Evolutionary conservation across 371 early-diverging fungal genomes (phyloP).

Genomic region (Syncephalastrum monosporum): DNA sequence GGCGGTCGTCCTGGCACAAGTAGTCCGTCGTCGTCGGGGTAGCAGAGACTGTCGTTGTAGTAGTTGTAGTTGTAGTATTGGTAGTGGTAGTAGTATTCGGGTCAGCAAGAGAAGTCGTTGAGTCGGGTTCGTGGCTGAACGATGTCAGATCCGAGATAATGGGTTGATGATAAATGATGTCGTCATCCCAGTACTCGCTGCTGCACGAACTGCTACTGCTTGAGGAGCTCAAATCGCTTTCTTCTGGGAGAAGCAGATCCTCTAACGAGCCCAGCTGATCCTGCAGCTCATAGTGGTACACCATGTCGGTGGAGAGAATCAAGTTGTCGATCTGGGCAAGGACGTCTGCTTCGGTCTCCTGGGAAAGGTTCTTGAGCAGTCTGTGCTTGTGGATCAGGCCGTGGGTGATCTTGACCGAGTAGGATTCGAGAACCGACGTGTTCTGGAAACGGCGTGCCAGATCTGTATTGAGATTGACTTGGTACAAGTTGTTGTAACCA

Average conservation of each 20-base stretch:
- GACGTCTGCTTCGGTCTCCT: constrained; percentile 2
- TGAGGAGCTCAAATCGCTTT: constrained; percentile 3
- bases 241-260: not conserved
- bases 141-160: too few relatives aligned
- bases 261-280: constrained; percentile 10
- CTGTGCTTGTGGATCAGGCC: constrained; percentile 61
- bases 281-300: constrained; percentile 21
- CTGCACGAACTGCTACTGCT: not conserved
- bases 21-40: not conserved
- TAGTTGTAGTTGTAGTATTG: not conserved
- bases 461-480: constrained; percentile 75
- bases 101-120: not conserved
- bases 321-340: constrained; percentile 10
- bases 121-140: too few relatives aligned
- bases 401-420: constrained; percentile 67
- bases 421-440: constrained; percentile 75
- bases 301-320: constrained; percentile 23
- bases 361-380: constrained; percentile 38
- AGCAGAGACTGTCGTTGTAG: not conserved
- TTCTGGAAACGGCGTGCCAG: constrained; percentile 63
- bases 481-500: constrained; percentile 83
- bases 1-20: constrained; percentile 28
- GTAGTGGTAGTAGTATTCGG: not conserved
- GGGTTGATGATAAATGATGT: not conserved
- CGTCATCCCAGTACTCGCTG: constrained; percentile 3